Evolutionary conservation across 2,329 filamentous ascomycete species (phyloP).

Genomic region (Kalaharituber pfeilii): DNA sequence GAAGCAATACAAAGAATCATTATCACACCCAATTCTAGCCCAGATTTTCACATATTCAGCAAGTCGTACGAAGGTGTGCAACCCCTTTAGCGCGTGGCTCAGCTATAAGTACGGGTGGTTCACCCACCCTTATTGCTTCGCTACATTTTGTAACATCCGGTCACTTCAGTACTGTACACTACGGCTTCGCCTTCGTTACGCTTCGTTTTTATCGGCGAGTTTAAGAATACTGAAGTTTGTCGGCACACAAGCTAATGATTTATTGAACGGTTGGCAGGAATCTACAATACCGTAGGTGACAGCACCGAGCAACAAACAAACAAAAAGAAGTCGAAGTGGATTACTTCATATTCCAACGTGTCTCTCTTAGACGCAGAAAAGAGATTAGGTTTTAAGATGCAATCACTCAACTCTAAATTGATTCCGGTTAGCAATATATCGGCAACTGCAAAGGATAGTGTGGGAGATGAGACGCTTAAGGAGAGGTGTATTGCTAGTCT

Average conservation of each 20-base stretch:
- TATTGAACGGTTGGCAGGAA: neutral
- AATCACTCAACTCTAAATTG: neutral
- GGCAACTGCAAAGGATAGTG: neutral
- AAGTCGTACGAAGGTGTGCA: too few relatives aligned
- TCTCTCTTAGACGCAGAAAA: slow-evolving; percentile 4
- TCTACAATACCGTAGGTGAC: too few relatives aligned
- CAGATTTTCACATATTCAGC: too few relatives aligned
- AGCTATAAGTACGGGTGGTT: too few relatives aligned
- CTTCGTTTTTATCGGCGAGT: neutral
- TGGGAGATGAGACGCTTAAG: slow-evolving; percentile 5
- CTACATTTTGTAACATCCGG: too few relatives aligned
- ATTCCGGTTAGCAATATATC: slow-evolving; percentile 7
- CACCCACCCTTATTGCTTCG: too few relatives aligned
- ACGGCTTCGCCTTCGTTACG: neutral
- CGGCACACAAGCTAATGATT: neutral
- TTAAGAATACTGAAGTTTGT: neutral
- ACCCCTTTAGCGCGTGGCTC: too few relatives aligned
- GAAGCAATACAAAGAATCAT: too few relatives aligned
- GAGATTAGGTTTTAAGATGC: slow-evolving; percentile 3
- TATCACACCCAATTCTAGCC: too few relatives aligned
- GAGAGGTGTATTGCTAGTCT: slow-evolving; percentile 12
- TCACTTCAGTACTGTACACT: neutral
- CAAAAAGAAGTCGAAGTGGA: slow-evolving; percentile 9
- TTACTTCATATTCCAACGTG: slow-evolving; percentile 10
- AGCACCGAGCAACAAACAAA: neutral